These are phyloP conservation scores for Euryodendron excelsum DNA, from an alignment of 148 eudicot species.

Conservation along the genomic window DNA sequence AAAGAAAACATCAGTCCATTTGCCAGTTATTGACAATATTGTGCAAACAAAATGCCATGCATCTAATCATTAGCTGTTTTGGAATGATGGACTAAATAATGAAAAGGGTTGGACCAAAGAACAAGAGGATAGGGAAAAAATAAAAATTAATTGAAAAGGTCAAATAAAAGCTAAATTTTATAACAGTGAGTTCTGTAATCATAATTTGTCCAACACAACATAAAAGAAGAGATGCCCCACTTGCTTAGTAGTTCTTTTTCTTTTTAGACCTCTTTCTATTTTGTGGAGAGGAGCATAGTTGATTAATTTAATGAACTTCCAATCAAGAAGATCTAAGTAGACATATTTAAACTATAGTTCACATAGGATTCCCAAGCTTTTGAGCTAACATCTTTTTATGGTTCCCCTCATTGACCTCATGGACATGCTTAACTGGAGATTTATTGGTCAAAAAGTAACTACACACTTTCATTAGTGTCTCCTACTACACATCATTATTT, in stretches of 20 bases:
- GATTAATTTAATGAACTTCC: slow-evolving; percentile 11
- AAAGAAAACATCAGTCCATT: background rate
- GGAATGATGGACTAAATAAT: background rate
- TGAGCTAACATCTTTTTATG: slow-evolving; percentile 11
- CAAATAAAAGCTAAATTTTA: slow-evolving; percentile 4
- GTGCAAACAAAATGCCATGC: slow-evolving; percentile 1
- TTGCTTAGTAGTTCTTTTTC: slow-evolving; percentile 8
- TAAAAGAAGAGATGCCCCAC: slow-evolving; percentile 1
- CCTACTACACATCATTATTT: slow-evolving; percentile 46
- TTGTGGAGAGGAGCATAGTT: slow-evolving; percentile 16
- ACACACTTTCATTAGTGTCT: slow-evolving; percentile 33
- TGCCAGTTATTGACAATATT: background rate
- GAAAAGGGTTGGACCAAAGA: slow-evolving; percentile 11
- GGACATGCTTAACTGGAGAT: slow-evolving; percentile 17
- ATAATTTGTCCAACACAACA: background rate
- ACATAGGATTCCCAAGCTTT: slow-evolving; percentile 64
- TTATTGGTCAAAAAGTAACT: slow-evolving; percentile 54
- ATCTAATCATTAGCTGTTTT: too few species aligned
- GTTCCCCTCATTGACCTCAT: slow-evolving; percentile 48
- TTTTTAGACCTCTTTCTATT: background rate
- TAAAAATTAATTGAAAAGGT: slow-evolving; percentile 6
- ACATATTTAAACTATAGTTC: slow-evolving; percentile 20
- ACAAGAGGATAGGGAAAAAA: slow-evolving; percentile 12
- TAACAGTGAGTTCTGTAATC: slow-evolving; percentile 5
- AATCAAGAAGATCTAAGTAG: slow-evolving; percentile 15